Base-by-base conservation (phyloP, 2,329 filamentous ascomycete species). In the Fusarium albidum region DNA sequence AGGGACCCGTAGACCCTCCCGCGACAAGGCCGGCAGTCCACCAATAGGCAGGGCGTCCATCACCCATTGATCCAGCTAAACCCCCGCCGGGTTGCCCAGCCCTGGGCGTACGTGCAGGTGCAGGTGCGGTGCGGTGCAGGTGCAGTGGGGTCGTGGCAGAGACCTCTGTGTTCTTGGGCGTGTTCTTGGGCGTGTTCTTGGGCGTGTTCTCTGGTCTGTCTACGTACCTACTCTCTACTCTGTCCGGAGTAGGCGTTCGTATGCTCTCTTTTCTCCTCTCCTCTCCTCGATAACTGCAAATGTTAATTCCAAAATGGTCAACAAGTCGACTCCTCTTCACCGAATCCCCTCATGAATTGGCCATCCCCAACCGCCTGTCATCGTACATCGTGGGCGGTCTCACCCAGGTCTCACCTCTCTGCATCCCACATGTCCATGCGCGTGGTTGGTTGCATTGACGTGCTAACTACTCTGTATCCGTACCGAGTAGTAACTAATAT, bases 31-130 rank as follows among this genome's bases (percentile, higher is more conserved):
- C 42, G 44, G 49, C 46, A 53, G 39, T 47, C 63, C 60, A 64
- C 63, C 57, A 62, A 61, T 59, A 33, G 38, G 40, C 49, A 54
- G 59, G 58, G 60, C 61, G 61, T 63, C 49, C 48, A 55, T 46
- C 49, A 35, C n/a, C n/a, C n/a, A n/a, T n/a, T n/a, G n/a, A n/a
- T 59, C 38, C 40, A 57, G 35, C 47, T 43, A 48, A 47, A 50
- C 51, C 50, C 63, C 47, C 59, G 52, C 53, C 59, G 48, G 44
- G 59, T 59, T 21, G 21, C 21, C 39, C 47, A 32, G 47, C 47
- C 32, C 33, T n/a, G 34, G 35, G 17, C 26, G 37, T 31, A 25
- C 17, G 37, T 10, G 49, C 35, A 39, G 52, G 42, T 41, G 43
- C 48, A 47, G 42, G 42, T 53, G 49, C 48, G 43, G 54, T 57